These are phyloP conservation scores for Hyphopichia khmerensis DNA, from an alignment of 1,139 yeast genomes.

Conservation along the genomic window DNA sequence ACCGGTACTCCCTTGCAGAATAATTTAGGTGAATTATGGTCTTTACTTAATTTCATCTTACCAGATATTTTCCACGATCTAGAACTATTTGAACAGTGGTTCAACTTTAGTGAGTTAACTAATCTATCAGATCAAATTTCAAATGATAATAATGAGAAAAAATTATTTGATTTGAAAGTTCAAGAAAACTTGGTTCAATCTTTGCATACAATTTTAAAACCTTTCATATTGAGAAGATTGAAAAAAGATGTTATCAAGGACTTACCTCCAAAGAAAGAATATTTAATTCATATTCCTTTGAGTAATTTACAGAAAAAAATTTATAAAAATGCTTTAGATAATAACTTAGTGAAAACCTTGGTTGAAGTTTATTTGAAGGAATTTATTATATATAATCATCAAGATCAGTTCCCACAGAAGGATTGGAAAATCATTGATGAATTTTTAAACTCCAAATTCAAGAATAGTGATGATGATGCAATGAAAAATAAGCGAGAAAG, in stretches of 20 bases:
- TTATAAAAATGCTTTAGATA: slow-evolving; percentile 59
- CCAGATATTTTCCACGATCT: slow-evolving; percentile 93
- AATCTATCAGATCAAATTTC: slow-evolving; percentile 36
- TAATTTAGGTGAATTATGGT: slow-evolving; percentile 86
- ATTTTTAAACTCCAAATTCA: slow-evolving; percentile 30
- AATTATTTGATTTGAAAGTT: slow-evolving; percentile 58
- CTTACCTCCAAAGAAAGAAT: slow-evolving; percentile 88
- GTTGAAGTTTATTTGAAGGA: slow-evolving; percentile 48
- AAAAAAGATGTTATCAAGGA: slow-evolving; percentile 66
- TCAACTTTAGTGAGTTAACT: slow-evolving; percentile 67
- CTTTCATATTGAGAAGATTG: slow-evolving; percentile 79
- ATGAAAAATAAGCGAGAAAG: slow-evolving; percentile 6
- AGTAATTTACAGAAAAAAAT: slow-evolving; percentile 60
- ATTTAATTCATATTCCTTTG: slow-evolving; percentile 70
- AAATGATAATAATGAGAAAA: slow-evolving; percentile 26
- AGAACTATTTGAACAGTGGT: slow-evolving; percentile 90
- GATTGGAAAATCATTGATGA: slow-evolving; percentile 35
- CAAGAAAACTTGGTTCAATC: slow-evolving; percentile 67
- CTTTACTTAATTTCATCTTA: slow-evolving; percentile 78
- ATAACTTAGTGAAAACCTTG: slow-evolving; percentile 40
- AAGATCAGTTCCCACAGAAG: slow-evolving; percentile 13
- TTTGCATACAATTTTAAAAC: slow-evolving; percentile 83
- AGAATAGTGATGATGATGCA: not conserved
- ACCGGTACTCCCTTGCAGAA: slow-evolving; percentile 96
- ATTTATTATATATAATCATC: slow-evolving; percentile 34